Evolutionary conservation across 371 early-diverging fungal genomes (phyloP), one percentile per base, ranked within the genome.

Genomic region (Syncephalis fuscata): DNA sequence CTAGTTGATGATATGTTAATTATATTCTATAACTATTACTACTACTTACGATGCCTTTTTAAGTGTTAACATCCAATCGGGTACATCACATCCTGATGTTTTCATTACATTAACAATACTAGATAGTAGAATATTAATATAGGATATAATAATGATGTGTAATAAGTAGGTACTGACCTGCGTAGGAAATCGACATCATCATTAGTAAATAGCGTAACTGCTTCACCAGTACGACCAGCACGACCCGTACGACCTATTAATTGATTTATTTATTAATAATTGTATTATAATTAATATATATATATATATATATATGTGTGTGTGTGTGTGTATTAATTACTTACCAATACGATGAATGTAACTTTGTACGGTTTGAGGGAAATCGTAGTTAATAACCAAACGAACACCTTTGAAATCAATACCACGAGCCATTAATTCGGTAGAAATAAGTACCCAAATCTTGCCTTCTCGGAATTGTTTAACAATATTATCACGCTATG

Each of bases 361-460:
- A 27, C 83, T 80, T 51, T 84, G 85, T 1, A 85, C 78, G 10
- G 82, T 78, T 61, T 84, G 87, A 36, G 99, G 98, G 62, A 97
- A 89, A 62, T 98, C 98, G 52, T 92, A 94, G 58, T 94, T 94
- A 65, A 93, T 80, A 22, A 94, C 95, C 46, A 84, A 46, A 46
- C 85, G 83, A 26, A 94, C 84, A 17, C 86, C 90, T 61, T 88
- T 85, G 58, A 92, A 88, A 70, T 94, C 94, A 52, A 94, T 71
- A 67, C 95, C 95, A 58, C 95, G 82, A 1, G 91, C 86, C 76
- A 97, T 90, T 42, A 95, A 68, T 49, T 99, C 99, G 1, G 99
- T 98, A 17, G 94, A 77, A 48, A 99, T 93, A 49, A 99, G 65
- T 20, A 93, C 84, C 92, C 92, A 93, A 22, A 91, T 77, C 49